Conservation (phyloP, 164 flowering plant genomes). For the Magnolia sinica region DNA sequence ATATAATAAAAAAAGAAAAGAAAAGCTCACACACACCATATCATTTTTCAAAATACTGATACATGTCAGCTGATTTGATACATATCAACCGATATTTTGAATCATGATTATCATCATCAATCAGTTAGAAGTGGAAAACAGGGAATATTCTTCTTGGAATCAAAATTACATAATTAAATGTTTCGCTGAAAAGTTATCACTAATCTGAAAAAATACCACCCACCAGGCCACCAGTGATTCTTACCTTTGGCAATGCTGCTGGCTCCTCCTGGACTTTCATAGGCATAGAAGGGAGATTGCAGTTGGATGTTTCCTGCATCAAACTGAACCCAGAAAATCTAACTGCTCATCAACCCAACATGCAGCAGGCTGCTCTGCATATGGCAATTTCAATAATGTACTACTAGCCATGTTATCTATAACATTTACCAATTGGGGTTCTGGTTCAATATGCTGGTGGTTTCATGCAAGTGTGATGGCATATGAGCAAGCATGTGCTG, state of each 20-base stretch:
- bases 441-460: constrained; percentile 13
- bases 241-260: constrained; percentile 47
- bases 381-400: background rate
- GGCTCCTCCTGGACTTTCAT: constrained; percentile 46
- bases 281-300: constrained; percentile 20
- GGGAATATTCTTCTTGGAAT: background rate
- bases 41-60: background rate
- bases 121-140: background rate
- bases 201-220: background rate
- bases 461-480: constrained; percentile 41
- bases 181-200: background rate
- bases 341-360: background rate
- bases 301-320: constrained; percentile 27
- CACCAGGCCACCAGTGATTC: background rate
- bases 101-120: background rate
- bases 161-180: no score
- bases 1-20: no score
- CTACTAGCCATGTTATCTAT: background rate
- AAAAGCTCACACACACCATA: no score
- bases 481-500: constrained; percentile 54
- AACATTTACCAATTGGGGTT: constrained; percentile 32
- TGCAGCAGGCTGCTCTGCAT: background rate
- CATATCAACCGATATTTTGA: background rate
- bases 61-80: background rate
- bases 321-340: constrained; percentile 26